phyloP scores from a whole-genome alignment of 768 basidiomycete genomes.

The Russula sp. region DNA sequence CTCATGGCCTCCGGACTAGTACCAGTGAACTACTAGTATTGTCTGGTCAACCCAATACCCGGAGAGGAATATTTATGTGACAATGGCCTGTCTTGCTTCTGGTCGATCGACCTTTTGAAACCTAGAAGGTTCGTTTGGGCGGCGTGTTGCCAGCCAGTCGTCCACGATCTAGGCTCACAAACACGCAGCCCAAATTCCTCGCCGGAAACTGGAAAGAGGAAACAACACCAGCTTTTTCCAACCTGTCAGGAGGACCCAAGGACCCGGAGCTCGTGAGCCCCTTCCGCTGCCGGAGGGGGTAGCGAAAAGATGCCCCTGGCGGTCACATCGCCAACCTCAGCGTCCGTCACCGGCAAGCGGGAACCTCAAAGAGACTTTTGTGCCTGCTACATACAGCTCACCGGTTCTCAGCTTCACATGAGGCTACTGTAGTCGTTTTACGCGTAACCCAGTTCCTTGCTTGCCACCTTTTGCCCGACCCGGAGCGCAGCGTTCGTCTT shows the following conservation, averaged over 20 bases:
- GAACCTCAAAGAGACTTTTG: background rate
- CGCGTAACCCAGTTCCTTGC: no score
- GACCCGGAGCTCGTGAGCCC: background rate
- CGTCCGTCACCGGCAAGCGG: background rate
- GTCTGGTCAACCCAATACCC: background rate
- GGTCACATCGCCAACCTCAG: background rate
- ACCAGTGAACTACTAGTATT: background rate
- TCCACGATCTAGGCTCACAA: no score
- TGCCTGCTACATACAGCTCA: background rate
- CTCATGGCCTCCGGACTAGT: background rate
- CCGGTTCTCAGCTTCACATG: no score
- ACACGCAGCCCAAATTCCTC: no score
- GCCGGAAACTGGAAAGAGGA: no score
- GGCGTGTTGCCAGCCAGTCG: no score
- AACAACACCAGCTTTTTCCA: no score
- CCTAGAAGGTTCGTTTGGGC: no score
- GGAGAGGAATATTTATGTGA: background rate
- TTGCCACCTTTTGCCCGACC: no score
- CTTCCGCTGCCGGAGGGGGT: background rate
- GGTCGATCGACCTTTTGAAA: background rate
- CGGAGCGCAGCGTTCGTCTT: background rate
- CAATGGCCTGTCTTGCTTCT: background rate
- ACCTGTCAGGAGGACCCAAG: background rate
- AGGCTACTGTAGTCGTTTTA: no score
- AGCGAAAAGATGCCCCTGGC: background rate